Evolutionary conservation across 2,329 filamentous ascomycete genomes (phyloP), one percentile per base, ranked within the genome.

Genomic region (Laburnicola sp.): DNA sequence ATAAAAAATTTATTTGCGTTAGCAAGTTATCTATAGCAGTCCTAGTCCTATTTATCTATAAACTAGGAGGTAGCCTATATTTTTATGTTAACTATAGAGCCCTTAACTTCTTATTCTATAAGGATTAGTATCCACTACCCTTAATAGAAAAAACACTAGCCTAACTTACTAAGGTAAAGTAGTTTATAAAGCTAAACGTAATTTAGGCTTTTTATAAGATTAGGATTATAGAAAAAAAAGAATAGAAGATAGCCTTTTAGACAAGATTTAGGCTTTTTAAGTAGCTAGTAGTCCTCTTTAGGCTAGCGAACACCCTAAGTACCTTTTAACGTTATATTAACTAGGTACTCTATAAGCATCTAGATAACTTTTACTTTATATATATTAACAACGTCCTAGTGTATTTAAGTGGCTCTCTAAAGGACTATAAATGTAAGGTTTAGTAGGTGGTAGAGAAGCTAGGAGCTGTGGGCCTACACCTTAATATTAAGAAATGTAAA

Each of bases 361-460:
- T 16, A 16, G 16, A 16, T 16, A 16, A 16, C 16, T 16, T 16
- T 16, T 16, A 16, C 16, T 16, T 16, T 16, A 16, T 16, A 16
- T 16, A 16, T 16, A 16, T 16, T 16, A 16, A 16, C 16, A 16
- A 16, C 16, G 16, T 16, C 16, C 16, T 16, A 52, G 53, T 57
- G 6, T 57, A 45, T 31, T 49, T 23, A n/a, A 27, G 30, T 22
- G 53, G 10, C 6, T 23, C 22, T 7, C 16, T 44, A 31, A 27
- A 55, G 26, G 16, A 50, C 7, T 56, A 58, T 51, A 44, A 39
- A 6, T 23, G 40, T 6, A 40, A 58, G 37, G 38, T 58, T 4
- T 26, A 32, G 21, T 31, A 50, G 10, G 28, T 50, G 1, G n/a
- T 52, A 2, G 25, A 44, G n/a, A 32, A 40, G 27, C 36, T 53